Percentiles rank a stretch among this genome's conserved stretches.
These are phyloP conservation scores for Dryadomyces quercus-mongolicae DNA, from an alignment of 2,329 filamentous ascomycete species.

Conservation along the genomic window DNA sequence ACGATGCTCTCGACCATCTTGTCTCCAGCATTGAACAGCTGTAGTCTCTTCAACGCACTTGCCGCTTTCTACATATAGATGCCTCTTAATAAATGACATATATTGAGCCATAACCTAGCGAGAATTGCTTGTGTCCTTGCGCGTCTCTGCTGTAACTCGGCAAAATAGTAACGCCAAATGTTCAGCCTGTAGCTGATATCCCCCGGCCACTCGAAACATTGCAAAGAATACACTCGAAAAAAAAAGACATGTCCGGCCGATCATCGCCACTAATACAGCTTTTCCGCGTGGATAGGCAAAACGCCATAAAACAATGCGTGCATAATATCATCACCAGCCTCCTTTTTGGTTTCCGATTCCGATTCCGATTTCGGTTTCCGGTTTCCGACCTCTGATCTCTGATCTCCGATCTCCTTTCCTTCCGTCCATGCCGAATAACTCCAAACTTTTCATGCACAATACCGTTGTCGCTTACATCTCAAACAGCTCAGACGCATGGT, in stretches of 20 bases:
- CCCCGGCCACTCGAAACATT: not conserved
- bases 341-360: too few species aligned
- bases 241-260: not conserved
- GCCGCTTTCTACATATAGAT: too few species aligned
- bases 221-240: not conserved
- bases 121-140: too few species aligned
- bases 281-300: not conserved
- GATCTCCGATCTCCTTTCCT: not conserved
- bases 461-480: slow-evolving; percentile 5
- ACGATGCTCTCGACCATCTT: slow-evolving; percentile 31
- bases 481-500: slow-evolving; percentile 4
- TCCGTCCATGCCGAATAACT: not conserved
- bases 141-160: not conserved
- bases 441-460: not conserved
- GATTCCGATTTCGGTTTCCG: not conserved
- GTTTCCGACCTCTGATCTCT: not conserved
- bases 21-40: slow-evolving; percentile 47
- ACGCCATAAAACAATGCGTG: slow-evolving; percentile 1
- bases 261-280: too few species aligned
- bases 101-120: too few species aligned
- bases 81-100: not conserved
- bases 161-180: slow-evolving; percentile 1
- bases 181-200: not conserved
- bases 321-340: not conserved
- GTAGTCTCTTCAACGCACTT: slow-evolving; percentile 22